Base-by-base conservation (phyloP, 2,329 filamentous ascomycete species). In the Colletotrichum higginsianum region DNA sequence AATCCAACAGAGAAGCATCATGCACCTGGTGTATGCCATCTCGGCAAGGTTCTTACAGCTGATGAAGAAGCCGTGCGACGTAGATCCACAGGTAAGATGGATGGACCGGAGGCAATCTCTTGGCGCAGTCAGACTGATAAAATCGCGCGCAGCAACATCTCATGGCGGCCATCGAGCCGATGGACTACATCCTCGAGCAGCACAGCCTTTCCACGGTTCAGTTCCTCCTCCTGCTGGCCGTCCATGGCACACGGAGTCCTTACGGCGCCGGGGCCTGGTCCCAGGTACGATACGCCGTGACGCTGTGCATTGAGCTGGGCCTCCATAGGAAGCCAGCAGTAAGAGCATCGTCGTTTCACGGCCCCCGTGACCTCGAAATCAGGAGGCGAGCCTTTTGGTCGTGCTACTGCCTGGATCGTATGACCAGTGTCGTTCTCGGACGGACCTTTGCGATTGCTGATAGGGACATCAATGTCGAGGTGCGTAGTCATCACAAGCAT, bases 261-360 rank as follows among this genome's bases (percentile, higher is more conserved):
- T 77, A 79, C n/a, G 80, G 80, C 11, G 78, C 80, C 0, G 80
- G 80, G 0, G 77, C 80, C 4, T 82, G 80, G 80, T 77, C 77
- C 1, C 79, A 80, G 46, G 74, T 81, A 6, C 72, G 80, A 5
- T 76, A 79, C 21, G 79, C 80, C 15, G 74, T 79, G 23, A 75
- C 78, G 1, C 68, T 80, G 0, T 78, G 77, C 53, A 79, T 81
- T 47, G 79, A 81, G 40, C 73, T 81, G 2, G 80, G 80, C 1
- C 73, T 81, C 0, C 80, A 81, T 61, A 69, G 79, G 3, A 73
- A 75, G 53, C 71, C 73, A 1, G 26, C 26, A 30, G 26, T 30
- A 30, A 66, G 58, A 0, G 46, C 23, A 2, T 55, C 46, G 2
- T 58, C 61, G 0, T 38, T 63, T 8, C 65, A 71, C 2, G 66